Percentiles rank a stretch among this genome's conserved stretches.
These are phyloP conservation scores for Senna tora DNA, from an alignment of 306 rosid genomes.

Conservation along the genomic window DNA sequence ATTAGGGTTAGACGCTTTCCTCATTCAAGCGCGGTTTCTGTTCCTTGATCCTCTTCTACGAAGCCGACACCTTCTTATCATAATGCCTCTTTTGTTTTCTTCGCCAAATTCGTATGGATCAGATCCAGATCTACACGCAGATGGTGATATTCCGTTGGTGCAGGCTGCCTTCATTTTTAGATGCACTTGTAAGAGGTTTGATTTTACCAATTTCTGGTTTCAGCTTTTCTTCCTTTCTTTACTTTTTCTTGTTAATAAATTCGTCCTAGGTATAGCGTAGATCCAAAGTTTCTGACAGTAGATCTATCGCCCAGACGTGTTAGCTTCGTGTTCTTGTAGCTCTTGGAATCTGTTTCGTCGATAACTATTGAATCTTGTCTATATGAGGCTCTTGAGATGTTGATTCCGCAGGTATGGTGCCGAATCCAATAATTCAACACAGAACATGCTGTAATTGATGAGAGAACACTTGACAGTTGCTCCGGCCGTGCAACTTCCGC, in stretches of 20 bases:
- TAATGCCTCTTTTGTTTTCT: fast-evolving
- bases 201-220: neutral
- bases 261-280: neutral
- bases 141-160: neutral
- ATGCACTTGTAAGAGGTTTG: neutral
- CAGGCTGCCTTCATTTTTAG: neutral
- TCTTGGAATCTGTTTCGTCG: constrained; percentile 26
- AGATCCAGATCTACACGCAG: constrained; percentile 26
- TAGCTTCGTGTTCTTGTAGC: constrained; percentile 3
- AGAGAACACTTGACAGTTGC: neutral
- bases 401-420: constrained; percentile 32
- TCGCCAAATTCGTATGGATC: constrained; percentile 27
- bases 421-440: neutral
- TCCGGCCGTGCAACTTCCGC: neutral
- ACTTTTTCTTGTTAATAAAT: neutral
- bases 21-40: too few relatives aligned
- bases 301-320: constrained; percentile 16
- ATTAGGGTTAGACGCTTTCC: neutral
- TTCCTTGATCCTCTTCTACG: too few relatives aligned
- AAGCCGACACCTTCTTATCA: neutral
- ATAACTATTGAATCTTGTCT: neutral
- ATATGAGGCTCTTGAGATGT: constrained; percentile 15
- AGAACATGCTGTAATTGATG: neutral
- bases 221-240: neutral
- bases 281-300: neutral